Evolutionary conservation across 176 grass and related monocot genomes (phyloP).

Genomic region (Juncus effusus): DNA sequence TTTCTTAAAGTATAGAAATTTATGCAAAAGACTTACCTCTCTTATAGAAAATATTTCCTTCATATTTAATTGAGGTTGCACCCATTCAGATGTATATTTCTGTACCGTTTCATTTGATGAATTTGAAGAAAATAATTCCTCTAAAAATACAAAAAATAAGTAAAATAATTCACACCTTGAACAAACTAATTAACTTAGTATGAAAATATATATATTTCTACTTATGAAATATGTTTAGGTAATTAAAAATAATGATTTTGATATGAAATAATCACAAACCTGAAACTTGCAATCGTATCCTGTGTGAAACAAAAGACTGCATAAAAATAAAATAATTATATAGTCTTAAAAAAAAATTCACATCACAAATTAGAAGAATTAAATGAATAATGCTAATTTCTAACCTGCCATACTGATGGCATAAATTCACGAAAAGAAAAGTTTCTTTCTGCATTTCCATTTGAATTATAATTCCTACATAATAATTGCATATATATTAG

Average conservation of each 20-base stretch:
- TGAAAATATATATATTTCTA: too few species aligned
- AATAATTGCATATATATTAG: not conserved
- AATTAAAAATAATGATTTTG: not conserved
- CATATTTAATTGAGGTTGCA: constrained; percentile 56
- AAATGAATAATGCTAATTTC: not conserved
- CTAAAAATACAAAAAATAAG: constrained; percentile 37
- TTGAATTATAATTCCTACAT: constrained; percentile 13
- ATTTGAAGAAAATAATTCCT: constrained; percentile 23
- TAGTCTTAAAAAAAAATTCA: not conserved
- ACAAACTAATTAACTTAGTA: not conserved
- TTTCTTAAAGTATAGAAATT: too few species aligned
- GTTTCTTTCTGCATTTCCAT: constrained; percentile 33
- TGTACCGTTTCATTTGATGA: constrained; percentile 21
- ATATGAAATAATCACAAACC: constrained; percentile 32
- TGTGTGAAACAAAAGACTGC: constrained; percentile 84
- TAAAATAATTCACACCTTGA: not conserved
- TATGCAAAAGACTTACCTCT: constrained; percentile 41
- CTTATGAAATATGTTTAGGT: not conserved
- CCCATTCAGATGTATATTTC: constrained; percentile 56
- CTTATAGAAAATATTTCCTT: constrained; percentile 67
- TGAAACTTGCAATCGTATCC: constrained; percentile 60
- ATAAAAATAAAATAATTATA: not conserved
- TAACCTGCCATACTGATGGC: constrained; percentile 77
- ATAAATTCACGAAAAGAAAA: constrained; percentile 59
- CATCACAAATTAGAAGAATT: not conserved